These are phyloP conservation scores for Tagetes patula DNA, from an alignment of 129 eudicot species.

Conservation along the genomic window DNA sequence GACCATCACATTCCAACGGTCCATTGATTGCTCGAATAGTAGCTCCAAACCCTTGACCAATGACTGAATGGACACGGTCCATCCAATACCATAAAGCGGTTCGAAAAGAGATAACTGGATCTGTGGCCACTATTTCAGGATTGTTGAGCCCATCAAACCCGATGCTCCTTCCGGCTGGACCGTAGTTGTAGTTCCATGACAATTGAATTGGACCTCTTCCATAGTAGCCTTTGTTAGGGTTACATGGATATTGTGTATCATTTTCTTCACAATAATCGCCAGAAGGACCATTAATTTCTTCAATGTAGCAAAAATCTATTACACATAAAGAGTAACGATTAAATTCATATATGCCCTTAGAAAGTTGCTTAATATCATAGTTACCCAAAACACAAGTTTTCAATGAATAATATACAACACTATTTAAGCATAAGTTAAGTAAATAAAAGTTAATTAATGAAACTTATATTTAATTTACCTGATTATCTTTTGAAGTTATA, in stretches of 20 bases:
- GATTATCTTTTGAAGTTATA: too few relatives aligned
- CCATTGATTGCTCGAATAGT: constrained; percentile 38
- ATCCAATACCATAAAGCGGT: constrained; percentile 41
- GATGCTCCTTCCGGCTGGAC: constrained; percentile 31
- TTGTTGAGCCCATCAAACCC: constrained; percentile 39
- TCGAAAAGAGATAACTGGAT: constrained; percentile 31
- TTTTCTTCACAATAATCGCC: constrained; percentile 27
- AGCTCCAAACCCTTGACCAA: constrained; percentile 40
- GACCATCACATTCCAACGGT: constrained; percentile 28
- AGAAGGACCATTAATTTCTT: constrained; percentile 35
- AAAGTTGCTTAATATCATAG: too few relatives aligned
- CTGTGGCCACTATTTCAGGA: constrained; percentile 35
- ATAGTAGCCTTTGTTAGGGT: constrained; percentile 33
- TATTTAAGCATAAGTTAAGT: too few relatives aligned
- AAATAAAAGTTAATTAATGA: too few relatives aligned
- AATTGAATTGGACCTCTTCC: constrained; percentile 40
- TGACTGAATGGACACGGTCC: constrained; percentile 29
- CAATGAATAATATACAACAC: too few relatives aligned
- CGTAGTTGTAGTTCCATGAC: constrained; percentile 39
- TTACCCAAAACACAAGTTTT: too few relatives aligned
- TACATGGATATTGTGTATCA: constrained; percentile 34
- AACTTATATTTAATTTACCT: too few relatives aligned
- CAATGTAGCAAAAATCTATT: constrained; percentile 32
- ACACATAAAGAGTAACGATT: background rate
- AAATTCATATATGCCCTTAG: too few relatives aligned